Conservation (phyloP, 495 filamentous ascomycete genomes). For the Xylaria venustula region DNA sequence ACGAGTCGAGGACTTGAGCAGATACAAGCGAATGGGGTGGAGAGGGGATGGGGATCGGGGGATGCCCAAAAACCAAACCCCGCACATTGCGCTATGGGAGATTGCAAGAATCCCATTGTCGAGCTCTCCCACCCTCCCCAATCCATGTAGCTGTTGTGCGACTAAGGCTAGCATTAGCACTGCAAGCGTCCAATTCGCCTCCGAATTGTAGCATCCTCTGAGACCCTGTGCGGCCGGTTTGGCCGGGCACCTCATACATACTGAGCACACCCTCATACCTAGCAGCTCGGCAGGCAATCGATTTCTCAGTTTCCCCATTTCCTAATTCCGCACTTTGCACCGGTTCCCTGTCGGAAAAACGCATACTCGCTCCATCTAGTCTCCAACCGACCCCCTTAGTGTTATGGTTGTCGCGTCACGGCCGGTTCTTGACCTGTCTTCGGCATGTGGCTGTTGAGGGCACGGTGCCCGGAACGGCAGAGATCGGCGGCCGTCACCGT, state of each 20-base stretch:
- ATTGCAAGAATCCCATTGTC: constrained; percentile 14
- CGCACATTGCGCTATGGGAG: constrained; percentile 7
- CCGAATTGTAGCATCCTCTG: background rate
- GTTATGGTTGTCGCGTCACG: too few relatives aligned
- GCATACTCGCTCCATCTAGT: too few relatives aligned
- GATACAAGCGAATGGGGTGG: background rate
- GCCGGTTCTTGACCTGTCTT: too few relatives aligned
- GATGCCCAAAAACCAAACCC: background rate
- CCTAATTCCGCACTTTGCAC: background rate
- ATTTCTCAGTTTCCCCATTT: background rate
- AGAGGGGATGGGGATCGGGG: background rate
- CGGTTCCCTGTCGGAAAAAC: too few relatives aligned
- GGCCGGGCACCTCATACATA: too few relatives aligned
- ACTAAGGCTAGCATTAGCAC: too few relatives aligned
- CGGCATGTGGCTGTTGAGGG: background rate
- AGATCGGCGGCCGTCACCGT: constrained; percentile 8
- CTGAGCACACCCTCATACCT: background rate
- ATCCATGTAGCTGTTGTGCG: background rate
- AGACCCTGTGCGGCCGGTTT: too few relatives aligned
- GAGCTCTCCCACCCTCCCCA: background rate
- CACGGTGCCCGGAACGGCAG: background rate
- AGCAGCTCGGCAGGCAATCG: background rate
- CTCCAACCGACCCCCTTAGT: too few relatives aligned
- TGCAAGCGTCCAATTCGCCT: background rate
- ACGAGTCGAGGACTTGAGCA: background rate